Base-by-base conservation (phyloP, 345 rosid genomes). In the Kandelia obovata region DNA sequence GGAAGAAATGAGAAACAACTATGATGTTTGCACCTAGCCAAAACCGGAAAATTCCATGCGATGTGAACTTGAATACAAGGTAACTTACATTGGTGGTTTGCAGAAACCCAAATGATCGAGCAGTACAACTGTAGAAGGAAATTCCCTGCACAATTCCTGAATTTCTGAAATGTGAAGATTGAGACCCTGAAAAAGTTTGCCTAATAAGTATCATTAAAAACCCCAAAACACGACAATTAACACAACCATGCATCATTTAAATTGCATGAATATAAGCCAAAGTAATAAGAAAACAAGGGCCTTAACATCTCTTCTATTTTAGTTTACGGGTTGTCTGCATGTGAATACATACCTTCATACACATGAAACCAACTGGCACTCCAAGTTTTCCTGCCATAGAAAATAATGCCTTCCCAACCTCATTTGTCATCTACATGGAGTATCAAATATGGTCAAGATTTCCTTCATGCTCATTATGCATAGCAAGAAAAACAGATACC, bases 21-120 rank as follows among this genome's bases (percentile, higher is more conserved):
- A 61, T 67, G 53, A 27, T 15, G 25, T 43, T 56, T 55, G 39
- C 59, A 17, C 32, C 58, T 15, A 46, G 30, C 25, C n/a, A 70
- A 67, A 46, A 61, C 20, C 53, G 47, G 53, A 53, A 73, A 56
- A n/a, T 20, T 43, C 61, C 68, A 61, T 60, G 56, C 46, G 16
- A 72, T 27, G 8, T 34, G 57, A 62, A 64, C 66, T 46, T 20
- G 46, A 71, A 39, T 47, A 60, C 26, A 68, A 70, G 52, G 28
- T 53, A 63, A 51, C 91, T 85, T 67, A 91, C 91, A n/a, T 67
- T 70, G 90, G 92, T 32, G 88, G 90, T 81, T 79, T 91, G 92
- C 97, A 91, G 81, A 94, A 94, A 80, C 89, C 95, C 58, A 92
- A 78, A 73, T 94, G 96, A 83, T 94, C 97, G 28, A 94, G 85